Conservation (phyloP, 805 yeast species). For the Cyberlindnera japonica region DNA sequence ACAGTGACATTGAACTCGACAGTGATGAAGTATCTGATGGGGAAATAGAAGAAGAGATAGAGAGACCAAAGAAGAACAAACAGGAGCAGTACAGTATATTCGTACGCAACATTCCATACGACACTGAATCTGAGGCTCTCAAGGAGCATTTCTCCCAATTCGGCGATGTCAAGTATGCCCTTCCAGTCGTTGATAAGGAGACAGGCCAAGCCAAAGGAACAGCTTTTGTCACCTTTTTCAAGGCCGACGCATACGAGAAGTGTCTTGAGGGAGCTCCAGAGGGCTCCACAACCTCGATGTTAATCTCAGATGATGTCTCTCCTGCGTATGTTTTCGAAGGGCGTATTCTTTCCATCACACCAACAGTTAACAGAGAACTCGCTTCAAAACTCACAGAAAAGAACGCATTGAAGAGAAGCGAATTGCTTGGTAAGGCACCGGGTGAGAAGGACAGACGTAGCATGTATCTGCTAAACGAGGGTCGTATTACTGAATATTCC, state of each 20-base stretch:
- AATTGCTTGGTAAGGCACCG: slow-evolving; percentile 74
- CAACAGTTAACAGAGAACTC: slow-evolving; percentile 82
- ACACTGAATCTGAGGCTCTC: slow-evolving; percentile 78
- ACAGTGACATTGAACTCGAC: slow-evolving; percentile 29
- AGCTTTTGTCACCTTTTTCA: slow-evolving; percentile 85
- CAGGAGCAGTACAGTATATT: slow-evolving; percentile 73
- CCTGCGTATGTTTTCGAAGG: slow-evolving; percentile 90
- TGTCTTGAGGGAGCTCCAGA: slow-evolving; percentile 81
- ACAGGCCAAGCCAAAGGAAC: slow-evolving; percentile 91
- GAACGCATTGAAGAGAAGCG: slow-evolving; percentile 69
- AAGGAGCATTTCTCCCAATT: slow-evolving; percentile 74
- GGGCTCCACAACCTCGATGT: slow-evolving; percentile 55
- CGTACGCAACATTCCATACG: slow-evolving; percentile 92
- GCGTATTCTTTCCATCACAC: slow-evolving; percentile 75
- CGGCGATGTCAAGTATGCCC: slow-evolving; percentile 87
- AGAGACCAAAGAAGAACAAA: slow-evolving; percentile 46
- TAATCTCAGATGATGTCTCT: slow-evolving; percentile 89
- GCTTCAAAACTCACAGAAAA: slow-evolving; percentile 73
- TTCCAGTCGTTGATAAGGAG: slow-evolving; percentile 84
- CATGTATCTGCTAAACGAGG: slow-evolving; percentile 85
- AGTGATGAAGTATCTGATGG: slow-evolving; percentile 34
- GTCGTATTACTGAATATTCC: slow-evolving; percentile 79
- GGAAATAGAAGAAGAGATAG: slow-evolving; percentile 27
- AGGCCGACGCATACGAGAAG: slow-evolving; percentile 55
- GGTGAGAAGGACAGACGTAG: slow-evolving; percentile 81